Evolutionary conservation across 2,329 filamentous ascomycete species (phyloP).

Genomic region (Hymenoscyphus albidus): DNA sequence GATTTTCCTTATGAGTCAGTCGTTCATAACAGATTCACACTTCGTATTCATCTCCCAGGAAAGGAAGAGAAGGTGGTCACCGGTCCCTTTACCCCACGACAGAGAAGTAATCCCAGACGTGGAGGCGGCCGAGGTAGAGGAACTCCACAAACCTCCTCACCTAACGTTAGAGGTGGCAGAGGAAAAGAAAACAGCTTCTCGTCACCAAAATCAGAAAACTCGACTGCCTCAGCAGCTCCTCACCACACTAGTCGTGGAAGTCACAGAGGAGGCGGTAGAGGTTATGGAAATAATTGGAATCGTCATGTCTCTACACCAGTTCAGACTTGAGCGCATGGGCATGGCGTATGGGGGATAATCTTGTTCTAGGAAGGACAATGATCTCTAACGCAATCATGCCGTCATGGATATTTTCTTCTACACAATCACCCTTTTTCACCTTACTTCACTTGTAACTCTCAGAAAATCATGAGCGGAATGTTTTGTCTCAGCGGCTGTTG

Average conservation of each 20-base stretch:
- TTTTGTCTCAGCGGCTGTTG: conserved; percentile 30
- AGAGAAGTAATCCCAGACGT: conserved; percentile 34
- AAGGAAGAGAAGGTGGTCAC: conserved; percentile 41
- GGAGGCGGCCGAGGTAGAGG: conserved; percentile 27
- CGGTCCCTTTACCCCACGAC: conserved; percentile 33
- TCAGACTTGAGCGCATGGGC: conserved; percentile 26
- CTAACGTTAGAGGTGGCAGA: conserved; percentile 31
- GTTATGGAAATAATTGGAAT: conserved; percentile 27
- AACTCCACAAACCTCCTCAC: conserved; percentile 26
- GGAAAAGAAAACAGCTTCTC: conserved; percentile 29
- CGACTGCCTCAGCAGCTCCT: conserved; percentile 22
- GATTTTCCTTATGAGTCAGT: conserved; percentile 38
- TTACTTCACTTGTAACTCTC: conserved; percentile 33
- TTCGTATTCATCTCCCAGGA: conserved; percentile 46
- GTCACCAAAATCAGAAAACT: conserved; percentile 26
- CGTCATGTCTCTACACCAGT: conserved; percentile 31
- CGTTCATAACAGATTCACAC: conserved; percentile 37
- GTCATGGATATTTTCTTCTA: conserved; percentile 24
- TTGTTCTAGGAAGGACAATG: conserved; percentile 5
- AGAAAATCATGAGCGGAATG: conserved; percentile 21
- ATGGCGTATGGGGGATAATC: conserved; percentile 7
- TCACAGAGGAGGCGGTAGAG: conserved; percentile 29
- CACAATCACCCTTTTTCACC: conserved; percentile 25
- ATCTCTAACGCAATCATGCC: conserved; percentile 22
- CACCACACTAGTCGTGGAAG: conserved; percentile 24